Evolutionary conservation across 2,329 filamentous ascomycete genomes (phyloP).

Genomic region (Pseudocercospora fijiensis): DNA sequence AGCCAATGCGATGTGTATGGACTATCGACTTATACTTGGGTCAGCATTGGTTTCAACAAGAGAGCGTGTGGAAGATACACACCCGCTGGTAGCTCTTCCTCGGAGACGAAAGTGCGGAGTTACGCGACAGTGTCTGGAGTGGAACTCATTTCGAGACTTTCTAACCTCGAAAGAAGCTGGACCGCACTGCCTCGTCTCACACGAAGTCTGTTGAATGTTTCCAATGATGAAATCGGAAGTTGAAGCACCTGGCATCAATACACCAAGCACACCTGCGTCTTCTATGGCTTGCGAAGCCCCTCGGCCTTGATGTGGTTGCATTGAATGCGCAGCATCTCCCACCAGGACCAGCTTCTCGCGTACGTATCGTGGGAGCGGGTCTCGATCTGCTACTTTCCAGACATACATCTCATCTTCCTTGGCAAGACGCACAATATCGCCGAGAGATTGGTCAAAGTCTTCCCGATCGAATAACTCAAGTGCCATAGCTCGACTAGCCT

Average conservation of each 20-base stretch:
- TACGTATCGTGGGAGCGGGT: background rate
- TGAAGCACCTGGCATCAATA: background rate
- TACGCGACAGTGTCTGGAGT: background rate
- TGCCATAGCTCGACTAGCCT: background rate
- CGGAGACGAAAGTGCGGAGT: background rate
- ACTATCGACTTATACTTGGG: background rate
- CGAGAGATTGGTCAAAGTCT: slow-evolving; percentile 7
- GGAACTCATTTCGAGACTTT: background rate
- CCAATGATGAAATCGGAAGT: background rate
- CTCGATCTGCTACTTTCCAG: slow-evolving; percentile 10
- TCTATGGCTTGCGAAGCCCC: slow-evolving; percentile 47
- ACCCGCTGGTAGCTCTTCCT: background rate
- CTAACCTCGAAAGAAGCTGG: background rate
- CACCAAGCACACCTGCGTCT: slow-evolving; percentile 42
- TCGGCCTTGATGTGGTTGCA: slow-evolving; percentile 46
- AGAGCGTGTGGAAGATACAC: background rate
- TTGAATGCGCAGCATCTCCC: slow-evolving; percentile 17
- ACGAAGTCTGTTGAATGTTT: background rate
- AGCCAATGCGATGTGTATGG: slow-evolving; percentile 1
- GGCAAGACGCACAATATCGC: slow-evolving; percentile 4
- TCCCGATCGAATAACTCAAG: slow-evolving; percentile 3
- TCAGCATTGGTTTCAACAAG: background rate
- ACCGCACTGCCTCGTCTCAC: background rate
- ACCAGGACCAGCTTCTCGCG: slow-evolving; percentile 9
- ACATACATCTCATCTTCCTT: slow-evolving; percentile 12